Conservation (phyloP, 78 protist species). For the Dictyostelium firmibasis region DNA sequence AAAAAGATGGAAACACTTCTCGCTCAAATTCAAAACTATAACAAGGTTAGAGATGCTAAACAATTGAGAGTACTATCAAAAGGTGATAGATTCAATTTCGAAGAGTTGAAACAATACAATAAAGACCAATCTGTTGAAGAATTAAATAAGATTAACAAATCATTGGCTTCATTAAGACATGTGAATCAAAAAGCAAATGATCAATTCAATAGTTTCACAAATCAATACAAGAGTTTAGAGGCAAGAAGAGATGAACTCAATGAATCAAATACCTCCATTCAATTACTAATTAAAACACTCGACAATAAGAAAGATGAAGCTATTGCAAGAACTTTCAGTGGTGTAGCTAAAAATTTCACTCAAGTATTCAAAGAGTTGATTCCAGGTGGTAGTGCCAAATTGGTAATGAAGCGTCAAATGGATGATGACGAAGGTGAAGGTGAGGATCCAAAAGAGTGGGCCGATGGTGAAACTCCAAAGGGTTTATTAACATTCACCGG, state of each 20-base stretch:
- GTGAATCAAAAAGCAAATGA: conserved; percentile 99
- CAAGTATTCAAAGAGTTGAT: conserved; percentile 92
- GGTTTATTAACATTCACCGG: conserved; percentile 77
- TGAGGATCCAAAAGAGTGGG: conserved; percentile 36
- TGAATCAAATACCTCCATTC: conserved; percentile 73
- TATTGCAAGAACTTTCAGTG: conserved; percentile 93
- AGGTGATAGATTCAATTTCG: conserved; percentile 29
- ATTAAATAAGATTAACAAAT: conserved; percentile 20
- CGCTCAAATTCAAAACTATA: not conserved
- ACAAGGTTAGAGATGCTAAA: not conserved
- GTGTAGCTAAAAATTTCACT: conserved; percentile 85
- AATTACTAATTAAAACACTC: conserved; percentile 81
- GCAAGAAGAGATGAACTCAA: conserved; percentile 83
- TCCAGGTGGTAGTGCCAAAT: conserved; percentile 89
- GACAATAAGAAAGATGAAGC: conserved; percentile 97
- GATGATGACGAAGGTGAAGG: conserved; percentile 32
- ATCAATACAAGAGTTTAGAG: conserved; percentile 72
- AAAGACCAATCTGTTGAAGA: conserved; percentile 14
- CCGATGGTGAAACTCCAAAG: not conserved
- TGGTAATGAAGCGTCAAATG: conserved; percentile 77
- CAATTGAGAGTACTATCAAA: not conserved
- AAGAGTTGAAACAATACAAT: not conserved
- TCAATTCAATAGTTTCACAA: conserved; percentile 87
- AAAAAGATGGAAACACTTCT: not conserved
- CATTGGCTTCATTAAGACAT: conserved; percentile 83